Conservation (phyloP, 2,329 filamentous ascomycete species). For the Nemania diffusa region DNA sequence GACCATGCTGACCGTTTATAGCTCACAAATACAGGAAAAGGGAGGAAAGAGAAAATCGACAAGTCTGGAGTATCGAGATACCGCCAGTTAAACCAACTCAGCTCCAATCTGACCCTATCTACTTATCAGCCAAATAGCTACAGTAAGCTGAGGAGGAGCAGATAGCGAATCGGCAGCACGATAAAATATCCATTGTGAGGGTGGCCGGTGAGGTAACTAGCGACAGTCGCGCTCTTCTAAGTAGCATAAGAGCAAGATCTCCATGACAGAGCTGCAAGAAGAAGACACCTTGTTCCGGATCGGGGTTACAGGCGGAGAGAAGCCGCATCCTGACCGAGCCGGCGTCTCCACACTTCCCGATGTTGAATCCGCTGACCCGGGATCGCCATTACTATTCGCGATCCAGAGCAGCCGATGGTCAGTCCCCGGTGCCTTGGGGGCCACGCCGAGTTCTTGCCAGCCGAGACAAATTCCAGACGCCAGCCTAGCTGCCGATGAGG, state of each 20-base stretch:
- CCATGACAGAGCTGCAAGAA: constrained; percentile 2
- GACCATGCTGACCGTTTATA: neutral
- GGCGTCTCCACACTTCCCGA: constrained; percentile 19
- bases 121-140: neutral
- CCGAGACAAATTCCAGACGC: too few relatives aligned
- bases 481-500: too few relatives aligned
- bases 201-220: neutral
- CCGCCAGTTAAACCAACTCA: too few relatives aligned
- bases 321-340: constrained; percentile 6
- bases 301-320: neutral
- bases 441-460: too few relatives aligned
- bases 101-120: too few relatives aligned
- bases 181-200: neutral
- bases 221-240: neutral
- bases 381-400: neutral
- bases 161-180: constrained; percentile 1
- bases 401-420: neutral
- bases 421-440: too few relatives aligned
- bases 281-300: neutral
- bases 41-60: neutral
- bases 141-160: neutral
- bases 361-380: neutral
- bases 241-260: neutral
- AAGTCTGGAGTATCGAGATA: too few relatives aligned
- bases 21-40: neutral